Evolutionary conservation across 179 eudicot genomes (phyloP).

Genomic region (Corrigiola litoralis): DNA sequence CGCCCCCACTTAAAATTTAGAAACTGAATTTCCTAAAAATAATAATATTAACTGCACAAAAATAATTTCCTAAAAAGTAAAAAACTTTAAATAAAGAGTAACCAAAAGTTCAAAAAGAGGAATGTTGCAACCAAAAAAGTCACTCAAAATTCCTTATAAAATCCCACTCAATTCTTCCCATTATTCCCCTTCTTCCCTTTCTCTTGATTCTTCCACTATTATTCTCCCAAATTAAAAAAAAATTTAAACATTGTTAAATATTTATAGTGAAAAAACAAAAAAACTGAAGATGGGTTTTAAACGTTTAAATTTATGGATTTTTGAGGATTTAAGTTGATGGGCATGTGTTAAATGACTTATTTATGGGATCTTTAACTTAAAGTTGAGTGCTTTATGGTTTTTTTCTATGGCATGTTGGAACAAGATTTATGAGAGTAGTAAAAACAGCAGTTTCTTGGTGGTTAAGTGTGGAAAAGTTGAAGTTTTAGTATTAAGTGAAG

Average conservation of each 20-base stretch:
- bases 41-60: not conserved
- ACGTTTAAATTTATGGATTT: not conserved
- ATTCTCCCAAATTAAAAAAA: not conserved
- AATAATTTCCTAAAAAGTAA: slow-evolving; percentile 3
- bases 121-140: not conserved
- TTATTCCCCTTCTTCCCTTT: not conserved
- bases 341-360: slow-evolving; percentile 4
- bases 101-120: not conserved
- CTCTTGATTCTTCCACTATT: slow-evolving; percentile 3
- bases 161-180: not conserved
- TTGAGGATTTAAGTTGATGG: slow-evolving; percentile 12
- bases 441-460: slow-evolving; percentile 10
- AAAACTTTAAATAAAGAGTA: not conserved
- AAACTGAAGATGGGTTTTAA: not conserved
- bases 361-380: slow-evolving; percentile 18
- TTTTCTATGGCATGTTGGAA: slow-evolving; percentile 9
- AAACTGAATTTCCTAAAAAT: no score
- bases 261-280: not conserved
- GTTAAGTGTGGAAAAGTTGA: slow-evolving; percentile 11
- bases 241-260: not conserved
- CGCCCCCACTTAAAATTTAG: no score
- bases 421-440: not conserved
- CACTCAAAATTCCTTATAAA: slow-evolving; percentile 8
- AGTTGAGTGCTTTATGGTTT: slow-evolving; percentile 5
- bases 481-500: slow-evolving; percentile 6